Conservation (phyloP, 2,329 filamentous ascomycete species). For the Monilinia vaccinii-corymbosi region DNA sequence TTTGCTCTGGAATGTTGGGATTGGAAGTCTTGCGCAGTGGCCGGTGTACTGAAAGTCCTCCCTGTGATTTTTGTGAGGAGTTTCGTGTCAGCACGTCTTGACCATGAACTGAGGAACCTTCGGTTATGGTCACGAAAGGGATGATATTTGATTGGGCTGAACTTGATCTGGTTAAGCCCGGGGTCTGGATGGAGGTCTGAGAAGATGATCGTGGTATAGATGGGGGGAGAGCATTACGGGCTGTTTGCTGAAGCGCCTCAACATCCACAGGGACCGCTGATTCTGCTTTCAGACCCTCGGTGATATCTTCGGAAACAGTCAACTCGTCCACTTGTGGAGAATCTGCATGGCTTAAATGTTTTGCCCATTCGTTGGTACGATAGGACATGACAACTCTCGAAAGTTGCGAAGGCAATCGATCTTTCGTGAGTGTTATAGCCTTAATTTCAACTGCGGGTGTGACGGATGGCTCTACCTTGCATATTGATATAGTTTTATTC, state of each 20-base stretch:
- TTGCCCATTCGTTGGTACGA: slow-evolving; percentile 93
- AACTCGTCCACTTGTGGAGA: slow-evolving; percentile 56
- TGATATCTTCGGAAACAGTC: slow-evolving; percentile 37
- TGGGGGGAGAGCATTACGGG: slow-evolving; percentile 25
- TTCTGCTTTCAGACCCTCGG: slow-evolving; percentile 37
- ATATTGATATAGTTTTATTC: not conserved
- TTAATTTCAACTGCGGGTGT: slow-evolving; percentile 37
- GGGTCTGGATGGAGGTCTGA: slow-evolving; percentile 14
- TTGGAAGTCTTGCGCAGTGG: slow-evolving; percentile 28
- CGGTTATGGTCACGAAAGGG: not conserved
- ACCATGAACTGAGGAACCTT: not conserved
- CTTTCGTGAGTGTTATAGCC: slow-evolving; percentile 44
- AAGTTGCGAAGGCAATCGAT: slow-evolving; percentile 57
- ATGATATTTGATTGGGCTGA: slow-evolving; percentile 15
- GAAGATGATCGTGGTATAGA: slow-evolving; percentile 16
- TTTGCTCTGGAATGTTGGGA: slow-evolving; percentile 27
- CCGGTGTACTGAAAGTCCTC: not conserved
- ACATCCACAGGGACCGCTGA: slow-evolving; percentile 52
- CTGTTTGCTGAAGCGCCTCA: slow-evolving; percentile 55
- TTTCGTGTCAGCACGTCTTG: not conserved
- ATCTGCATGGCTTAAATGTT: slow-evolving; percentile 74
- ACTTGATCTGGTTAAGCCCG: slow-evolving; percentile 14
- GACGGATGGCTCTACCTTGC: slow-evolving; percentile 23
- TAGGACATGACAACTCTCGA: slow-evolving; percentile 75
- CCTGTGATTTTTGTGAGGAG: slow-evolving; percentile 2